Evolutionary conservation across 202 grass and related monocot genomes (phyloP).

Genomic region (Bolboschoenoplectus hybrid): DNA sequence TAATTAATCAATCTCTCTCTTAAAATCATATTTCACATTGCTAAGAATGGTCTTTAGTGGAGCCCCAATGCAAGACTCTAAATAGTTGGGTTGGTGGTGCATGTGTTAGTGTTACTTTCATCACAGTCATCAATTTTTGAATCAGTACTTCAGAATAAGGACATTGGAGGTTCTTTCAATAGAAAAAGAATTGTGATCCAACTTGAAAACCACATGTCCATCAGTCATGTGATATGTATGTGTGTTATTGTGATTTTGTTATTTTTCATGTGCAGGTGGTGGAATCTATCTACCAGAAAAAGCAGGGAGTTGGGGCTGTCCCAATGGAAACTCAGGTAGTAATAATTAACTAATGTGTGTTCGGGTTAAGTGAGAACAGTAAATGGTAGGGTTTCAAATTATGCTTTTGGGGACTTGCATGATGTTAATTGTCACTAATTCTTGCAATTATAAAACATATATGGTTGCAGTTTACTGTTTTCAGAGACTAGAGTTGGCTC

Average conservation of each 20-base stretch:
- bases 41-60: background rate
- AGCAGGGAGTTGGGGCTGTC: background rate
- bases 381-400: background rate
- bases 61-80: background rate
- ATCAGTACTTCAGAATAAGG: background rate
- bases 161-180: background rate
- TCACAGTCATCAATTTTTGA: background rate
- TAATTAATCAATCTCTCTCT: no score
- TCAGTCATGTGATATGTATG: background rate
- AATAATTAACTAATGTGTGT: background rate
- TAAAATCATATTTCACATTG: no score
- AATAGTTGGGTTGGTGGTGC: background rate
- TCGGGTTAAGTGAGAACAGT: background rate
- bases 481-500: background rate
- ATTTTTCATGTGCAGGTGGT: constrained; percentile 10
- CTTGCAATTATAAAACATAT: background rate
- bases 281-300: background rate
- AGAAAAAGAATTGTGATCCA: background rate
- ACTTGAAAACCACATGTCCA: background rate
- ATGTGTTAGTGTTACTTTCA: background rate
- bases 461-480: background rate
- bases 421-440: background rate
- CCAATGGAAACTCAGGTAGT: background rate
- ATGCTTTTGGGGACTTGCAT: background rate
- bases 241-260: background rate